Conservation (phyloP, 192 early-diverging fungal species). For the Coemansia sp. region DNA sequence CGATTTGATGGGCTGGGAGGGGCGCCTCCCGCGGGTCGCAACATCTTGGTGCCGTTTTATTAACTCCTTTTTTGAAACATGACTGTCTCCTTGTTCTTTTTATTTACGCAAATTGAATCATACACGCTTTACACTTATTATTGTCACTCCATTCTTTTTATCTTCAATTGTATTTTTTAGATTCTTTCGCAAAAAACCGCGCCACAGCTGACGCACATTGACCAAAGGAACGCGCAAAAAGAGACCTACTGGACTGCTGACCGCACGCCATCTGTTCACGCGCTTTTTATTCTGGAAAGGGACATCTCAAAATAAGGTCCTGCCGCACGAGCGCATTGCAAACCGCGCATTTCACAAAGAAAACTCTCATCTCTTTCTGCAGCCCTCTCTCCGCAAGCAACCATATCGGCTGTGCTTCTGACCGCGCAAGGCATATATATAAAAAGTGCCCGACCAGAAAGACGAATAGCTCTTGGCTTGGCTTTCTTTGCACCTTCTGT, state of each 20-base stretch:
- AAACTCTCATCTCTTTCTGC: conserved; percentile 1
- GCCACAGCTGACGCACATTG: conserved; percentile 1
- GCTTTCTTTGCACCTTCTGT: conserved; percentile 7
- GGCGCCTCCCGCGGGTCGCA: too few species aligned
- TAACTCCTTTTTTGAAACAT: not conserved
- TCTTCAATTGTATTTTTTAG: conserved; percentile 1
- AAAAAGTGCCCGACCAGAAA: conserved; percentile 2
- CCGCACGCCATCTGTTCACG: not conserved
- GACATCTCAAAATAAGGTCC: not conserved
- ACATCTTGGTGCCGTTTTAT: not conserved
- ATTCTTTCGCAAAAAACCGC: not conserved
- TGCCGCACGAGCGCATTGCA: not conserved
- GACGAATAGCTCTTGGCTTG: not conserved
- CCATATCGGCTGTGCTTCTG: not conserved
- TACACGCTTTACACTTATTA: not conserved
- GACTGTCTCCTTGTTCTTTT: not conserved
- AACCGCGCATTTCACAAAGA: not conserved
- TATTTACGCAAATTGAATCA: conserved; percentile 1
- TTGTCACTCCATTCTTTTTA: conserved; percentile 1
- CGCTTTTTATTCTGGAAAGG: not conserved
- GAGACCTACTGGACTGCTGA: conserved; percentile 1
- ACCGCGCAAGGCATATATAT: not conserved
- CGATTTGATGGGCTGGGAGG: too few species aligned
- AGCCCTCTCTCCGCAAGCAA: not conserved
- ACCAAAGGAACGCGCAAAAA: not conserved